Evolutionary conservation across 2,329 filamentous ascomycete genomes (phyloP), one percentile per base, ranked within the genome.

Genomic region (Dothideomycetes sp.): DNA sequence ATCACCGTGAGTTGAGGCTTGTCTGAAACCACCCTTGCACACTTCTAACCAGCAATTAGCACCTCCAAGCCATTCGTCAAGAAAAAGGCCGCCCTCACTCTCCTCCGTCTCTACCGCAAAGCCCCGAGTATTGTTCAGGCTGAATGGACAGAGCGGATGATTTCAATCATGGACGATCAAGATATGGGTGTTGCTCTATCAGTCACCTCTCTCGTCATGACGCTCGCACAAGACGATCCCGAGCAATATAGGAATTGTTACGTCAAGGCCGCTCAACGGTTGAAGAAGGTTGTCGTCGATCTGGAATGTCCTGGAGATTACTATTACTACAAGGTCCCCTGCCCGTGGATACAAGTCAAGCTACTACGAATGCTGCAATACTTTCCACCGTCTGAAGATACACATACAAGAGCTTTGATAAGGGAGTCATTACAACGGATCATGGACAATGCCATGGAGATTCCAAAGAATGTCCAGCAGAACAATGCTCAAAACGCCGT

Each of bases 401-500:
- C 82, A 22, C 85, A 95, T 58, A 79, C 94, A 31, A 83, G 89
- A 41, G 81, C 86, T 33, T 80, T 98, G 64, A 91, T 98, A 47
- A 81, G 91, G 34, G 84, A 94, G 56, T 89, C 88, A 1, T 65
- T 98, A 35, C 84, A 93, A 58, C 86, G 82, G 59, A 94, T 96
- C 34, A 72, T 98, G 58, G 86, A 95, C 53, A 70, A 85, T 29
- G 89, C 91, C 2, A 80, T 94, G 69, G 89, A 96, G 56, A 80
- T 85, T 56, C 91, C 86, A 38, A 98, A 96, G 66, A 98, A 98
- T 53, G 91, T 98, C 12, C 91, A 98, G 62, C 91, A 98, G 58
- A 98, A 98, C 62, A 98, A 98, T 57, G 91, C 91, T 0, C 91
- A 96, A 56, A 98, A 98, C 55, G 91, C 91, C 1, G 87, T 98